These are phyloP conservation scores for Bretziella fagacearum DNA, from an alignment of 2,329 filamentous ascomycete species.

Conservation along the genomic window DNA sequence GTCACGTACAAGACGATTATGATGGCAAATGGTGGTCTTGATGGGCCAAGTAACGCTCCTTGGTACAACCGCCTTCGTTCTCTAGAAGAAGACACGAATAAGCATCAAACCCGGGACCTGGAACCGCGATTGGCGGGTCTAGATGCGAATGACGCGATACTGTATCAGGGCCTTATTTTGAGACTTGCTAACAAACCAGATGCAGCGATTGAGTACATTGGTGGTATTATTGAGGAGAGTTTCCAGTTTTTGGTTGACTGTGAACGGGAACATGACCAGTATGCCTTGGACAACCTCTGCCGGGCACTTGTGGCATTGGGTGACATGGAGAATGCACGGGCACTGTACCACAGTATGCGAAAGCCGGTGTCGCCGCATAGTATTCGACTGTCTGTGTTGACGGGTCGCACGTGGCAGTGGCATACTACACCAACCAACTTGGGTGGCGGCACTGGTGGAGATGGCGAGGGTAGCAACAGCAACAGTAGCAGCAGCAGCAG, in stretches of 20 bases:
- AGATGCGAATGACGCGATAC: slow-evolving; percentile 26
- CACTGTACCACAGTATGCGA: slow-evolving; percentile 26
- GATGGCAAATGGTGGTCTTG: slow-evolving; percentile 18
- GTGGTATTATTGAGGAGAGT: slow-evolving; percentile 23
- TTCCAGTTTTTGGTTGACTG: slow-evolving; percentile 25
- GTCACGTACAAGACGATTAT: slow-evolving; percentile 24
- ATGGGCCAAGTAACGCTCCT: too few relatives aligned
- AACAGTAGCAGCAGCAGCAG: slow-evolving; percentile 18
- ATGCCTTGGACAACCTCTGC: slow-evolving; percentile 26
- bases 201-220: slow-evolving; percentile 20
- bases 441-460: not conserved
- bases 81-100: too few relatives aligned
- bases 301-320: slow-evolving; percentile 24
- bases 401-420: too few relatives aligned
- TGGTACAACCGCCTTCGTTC: too few relatives aligned
- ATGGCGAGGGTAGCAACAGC: not conserved
- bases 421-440: too few relatives aligned
- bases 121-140: slow-evolving; percentile 26
- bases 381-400: slow-evolving; percentile 16
- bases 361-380: slow-evolving; percentile 19
- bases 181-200: slow-evolving; percentile 20
- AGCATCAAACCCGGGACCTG: slow-evolving; percentile 26
- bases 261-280: slow-evolving; percentile 27
- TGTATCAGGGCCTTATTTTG: slow-evolving; percentile 26
- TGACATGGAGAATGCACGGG: slow-evolving; percentile 23